Conservation (phyloP, 306 rosid species). For the Prunus salicina region DNA sequence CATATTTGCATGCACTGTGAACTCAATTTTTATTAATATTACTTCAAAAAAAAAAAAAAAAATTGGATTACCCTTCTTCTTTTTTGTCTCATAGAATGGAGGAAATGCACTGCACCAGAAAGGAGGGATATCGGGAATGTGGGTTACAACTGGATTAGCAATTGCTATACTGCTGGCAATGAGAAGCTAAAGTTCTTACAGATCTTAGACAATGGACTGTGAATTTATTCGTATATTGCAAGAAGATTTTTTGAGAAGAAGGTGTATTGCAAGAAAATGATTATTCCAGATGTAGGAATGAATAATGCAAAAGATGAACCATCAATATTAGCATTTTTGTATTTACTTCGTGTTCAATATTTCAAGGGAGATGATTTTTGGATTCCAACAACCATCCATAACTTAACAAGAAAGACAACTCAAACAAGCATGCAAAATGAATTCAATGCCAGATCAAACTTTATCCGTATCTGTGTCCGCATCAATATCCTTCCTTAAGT, state of each 20-base stretch:
- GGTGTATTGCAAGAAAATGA: conserved; percentile 1
- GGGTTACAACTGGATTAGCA: conserved; percentile 49
- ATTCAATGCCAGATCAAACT: conserved; percentile 32
- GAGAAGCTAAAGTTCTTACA: conserved; percentile 44
- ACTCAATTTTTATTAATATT: not conserved
- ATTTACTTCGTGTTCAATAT: conserved; percentile 16
- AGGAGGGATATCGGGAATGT: conserved; percentile 38
- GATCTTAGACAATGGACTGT: conserved; percentile 9
- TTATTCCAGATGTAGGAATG: conserved; percentile 27
- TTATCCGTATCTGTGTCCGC: conserved; percentile 40
- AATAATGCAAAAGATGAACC: conserved; percentile 26
- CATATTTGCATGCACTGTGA: not conserved
- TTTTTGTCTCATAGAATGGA: conserved; percentile 51
- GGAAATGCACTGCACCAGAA: conserved; percentile 45
- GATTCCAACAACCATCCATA: conserved; percentile 21
- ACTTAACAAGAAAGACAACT: conserved; percentile 7
- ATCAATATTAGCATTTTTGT: not conserved
- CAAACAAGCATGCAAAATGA: not conserved
- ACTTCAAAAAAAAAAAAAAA: no score
- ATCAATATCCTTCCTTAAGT: conserved; percentile 54
- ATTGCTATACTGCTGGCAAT: conserved; percentile 45
- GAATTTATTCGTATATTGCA: conserved; percentile 27
- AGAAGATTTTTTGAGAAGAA: not conserved
- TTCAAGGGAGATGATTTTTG: conserved; percentile 28
- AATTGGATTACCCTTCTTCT: not conserved